Base-by-base conservation (phyloP, 257 asterid species). In the Solanum ahanhuiri region DNA sequence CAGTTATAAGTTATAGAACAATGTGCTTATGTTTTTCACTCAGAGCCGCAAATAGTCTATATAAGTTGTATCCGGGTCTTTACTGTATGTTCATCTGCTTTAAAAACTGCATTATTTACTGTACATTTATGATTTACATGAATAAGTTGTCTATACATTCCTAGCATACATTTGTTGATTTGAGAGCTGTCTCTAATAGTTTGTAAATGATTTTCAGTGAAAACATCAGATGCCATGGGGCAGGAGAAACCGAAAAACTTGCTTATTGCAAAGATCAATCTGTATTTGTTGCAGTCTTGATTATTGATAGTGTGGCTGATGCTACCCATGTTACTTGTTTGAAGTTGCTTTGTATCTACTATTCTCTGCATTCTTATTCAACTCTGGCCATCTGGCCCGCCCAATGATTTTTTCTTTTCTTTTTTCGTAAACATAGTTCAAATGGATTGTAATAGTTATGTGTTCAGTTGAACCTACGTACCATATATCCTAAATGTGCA, bases 1-100 rank as follows among this genome's bases (percentile, higher is more conserved):
- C 6, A 39, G 57, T 30, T n/a, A 75, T 72, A 73, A 35, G 11
- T 73, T 6, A 39, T 76, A 39, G n/a, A 76, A 41, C n/a, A 76
- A 75, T 45, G 60, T 41, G 58, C 60, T 39, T 39, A 39, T 75
- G 28, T 39, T 75, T 35, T 72, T n/a, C 22, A 75, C 57, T 70
- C 91, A 92, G 48, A 92, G 93, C 96, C 85, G 94, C 87, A 90
- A 95, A 98, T 60, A 96, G 96, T 33, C 28, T 33, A 4, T 71
- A 3, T 71, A 33, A 70, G 11, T 31, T 33, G 41, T 69, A 69
- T 69, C 2, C 12, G 12, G 10, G n/a, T 69, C 39, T 30, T 9
- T 76, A 22, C 33, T n/a, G 25, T 73, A 4, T 22, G 18, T 11
- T 45, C 81, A 72, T 73, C 22, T 73, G 33, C 82, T 73, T 73